Evolutionary conservation across 768 basidiomycete species (phyloP), one percentile per base, ranked within the genome.

Genomic region (Macrocybe gigantea): DNA sequence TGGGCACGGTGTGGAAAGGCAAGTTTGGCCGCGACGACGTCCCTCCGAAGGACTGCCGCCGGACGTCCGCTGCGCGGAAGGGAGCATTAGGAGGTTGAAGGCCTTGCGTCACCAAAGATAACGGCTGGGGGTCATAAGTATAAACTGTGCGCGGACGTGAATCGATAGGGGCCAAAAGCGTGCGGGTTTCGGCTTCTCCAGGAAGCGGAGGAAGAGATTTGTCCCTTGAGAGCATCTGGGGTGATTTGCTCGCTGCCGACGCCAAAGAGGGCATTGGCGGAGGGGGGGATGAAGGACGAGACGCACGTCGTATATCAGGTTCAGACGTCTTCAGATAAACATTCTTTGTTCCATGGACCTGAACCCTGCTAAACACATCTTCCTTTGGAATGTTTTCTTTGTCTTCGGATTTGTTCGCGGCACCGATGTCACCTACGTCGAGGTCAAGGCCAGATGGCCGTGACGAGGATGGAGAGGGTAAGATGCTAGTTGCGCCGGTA

Each of bases 201-300:
- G 85, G 89, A 37, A 92, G 73, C 7, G 89, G 88, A 5, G 89
- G 89, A 3, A 92, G 65, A 5, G 80, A 84, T 57, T 92, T 92
- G 51, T 91, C 87, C 42, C 84, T 71, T 12, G 70, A 52, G 48
- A 50, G 41, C 53, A 61, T 35, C 35, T 41, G 41, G 33, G 59
- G 46, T 48, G 49, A 51, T 2, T 49, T 49, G 30, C 52, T 46
- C 38, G 52, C 22, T 33, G 32, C 42, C 49, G 44, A 38, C 60
- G 31, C 47, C n/a, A 32, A 41, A 45, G 44, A 59, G 62, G 50
- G 55, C 44, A 48, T 52, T 44, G 52, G 56, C 47, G 69, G 64
- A 3, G 62, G 60, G 32, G 67, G 57, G 46, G 65, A 55, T 41
- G 69, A 64, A 3, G 63, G 61, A 31, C 66, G 56, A 48, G 65